Evolutionary conservation across 768 basidiomycete genomes (phyloP), one percentile per base, ranked within the genome.

Genomic region (Mycena polygramma): DNA sequence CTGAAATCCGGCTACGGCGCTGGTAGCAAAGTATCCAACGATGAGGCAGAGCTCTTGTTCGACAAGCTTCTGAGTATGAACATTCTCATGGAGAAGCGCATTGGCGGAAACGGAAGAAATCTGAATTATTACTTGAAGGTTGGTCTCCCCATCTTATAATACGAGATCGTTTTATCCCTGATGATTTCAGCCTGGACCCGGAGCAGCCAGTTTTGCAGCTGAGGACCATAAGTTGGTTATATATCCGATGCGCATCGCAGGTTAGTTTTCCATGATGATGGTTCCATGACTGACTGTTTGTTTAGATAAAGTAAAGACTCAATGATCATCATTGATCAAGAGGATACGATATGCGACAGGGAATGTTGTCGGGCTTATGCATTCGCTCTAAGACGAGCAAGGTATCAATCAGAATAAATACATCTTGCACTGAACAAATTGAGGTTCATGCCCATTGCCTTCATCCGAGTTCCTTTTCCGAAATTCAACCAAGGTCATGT

Each of bases 401-500:
- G 2, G 41, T 2, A 41, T 41, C 2, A 41, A 10, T 2, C 10
- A 39, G 39, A 39, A 7, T 39, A 13, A 39, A 13, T 39, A 41
- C 15, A 10, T 41, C 15, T 41, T 41, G 41, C 2, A 10, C 15
- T 10, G 11, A 11, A 41, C 9, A 41, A 30, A 30, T 6, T 6
- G 30, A 30, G 30, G 3, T 30, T 30, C 6, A 30, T 41, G 41
- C 3, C 10, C 8, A 41, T 41, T 41, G 15, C 41, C 39, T 39
- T 39, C 13, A 7, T 39, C 13, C 13, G 39, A 39, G 7, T 39
- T 39, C 13, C 13, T 39, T 13, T 39, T 39, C 39, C 39, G 49
- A 52, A 60, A n/a, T 63, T 54, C 49, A 63, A 63, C 62, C 52
- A 54, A 63, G 17, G 52, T 63, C 62, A 63, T 53, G 61, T 63